Base-by-base conservation (phyloP, 768 basidiomycete species). In the Chalciporus piperatus region DNA sequence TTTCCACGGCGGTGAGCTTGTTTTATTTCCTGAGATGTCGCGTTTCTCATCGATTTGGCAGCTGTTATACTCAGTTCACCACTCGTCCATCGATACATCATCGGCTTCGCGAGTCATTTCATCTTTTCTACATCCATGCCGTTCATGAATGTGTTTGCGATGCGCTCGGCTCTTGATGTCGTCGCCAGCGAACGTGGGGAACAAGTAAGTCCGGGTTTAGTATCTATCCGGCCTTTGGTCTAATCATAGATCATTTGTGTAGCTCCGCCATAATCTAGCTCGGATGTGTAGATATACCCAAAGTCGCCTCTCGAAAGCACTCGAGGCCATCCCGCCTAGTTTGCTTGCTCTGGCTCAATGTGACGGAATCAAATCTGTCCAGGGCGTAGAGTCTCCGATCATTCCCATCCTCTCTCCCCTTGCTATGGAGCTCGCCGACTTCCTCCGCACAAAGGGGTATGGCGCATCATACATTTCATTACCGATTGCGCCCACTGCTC, bases 141-240 rank as follows among this genome's bases (percentile, higher is more conserved):
- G 22, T 59, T 57, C 30, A 55, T 50, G 8, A 54, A 59, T 13
- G 40, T 64, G 0, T 64, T 59, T 3, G 63, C 53, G 0, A 50
- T 64, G 5, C 72, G 87, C 14, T 75, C 60, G 6, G 54, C 92
- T 40, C 83, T 65, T 6, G 23, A 44, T 10, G 47, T 56, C 35
- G 50, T 64, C 3, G 49, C 57, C 14, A 45, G 53, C 27, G 28
- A 49, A 20, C 51, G 40, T 3, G 59, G 63, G 13, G 41, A 59
- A 22, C 54, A 64, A 54, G 63, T 65, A 57, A 41, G 7, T 35
- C 30, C 10, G 30, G 28, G 28, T 30, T 30, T 30, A 7, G 28
- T 11, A 30, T 11, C 11, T 30, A 30, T 11, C 7, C 28, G 6
- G 7, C 28, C 28, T 11, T 30, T 30, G 2, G 11, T 30, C 28